A percentile compares a stretch with the other conserved stretches of the same genome.
Conservation (phyloP, 2,329 filamentous ascomycete genomes). For the Neonectria hederae region DNA sequence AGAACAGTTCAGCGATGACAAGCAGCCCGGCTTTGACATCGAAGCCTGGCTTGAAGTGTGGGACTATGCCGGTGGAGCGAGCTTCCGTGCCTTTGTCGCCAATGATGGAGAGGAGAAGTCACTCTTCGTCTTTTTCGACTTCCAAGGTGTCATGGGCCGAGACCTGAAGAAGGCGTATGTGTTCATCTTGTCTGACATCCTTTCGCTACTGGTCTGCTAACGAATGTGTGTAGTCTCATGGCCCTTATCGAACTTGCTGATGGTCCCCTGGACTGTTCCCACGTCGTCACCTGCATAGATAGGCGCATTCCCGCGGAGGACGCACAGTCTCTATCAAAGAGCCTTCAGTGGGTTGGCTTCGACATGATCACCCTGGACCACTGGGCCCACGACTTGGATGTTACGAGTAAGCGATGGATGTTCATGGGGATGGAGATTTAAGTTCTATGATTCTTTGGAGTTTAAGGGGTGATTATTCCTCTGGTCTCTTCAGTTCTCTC, state of each 20-base stretch:
- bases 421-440: constrained; percentile 90
- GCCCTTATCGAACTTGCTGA: constrained; percentile 89
- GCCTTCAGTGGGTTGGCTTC: constrained; percentile 93
- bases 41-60: constrained; percentile 79
- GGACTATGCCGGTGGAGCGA: constrained; percentile 85
- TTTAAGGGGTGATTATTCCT: constrained; percentile 35
- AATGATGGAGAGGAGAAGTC: constrained; percentile 75
- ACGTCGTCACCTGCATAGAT: constrained; percentile 84
- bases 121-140: constrained; percentile 89
- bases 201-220: constrained; percentile 2
- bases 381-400: constrained; percentile 72
- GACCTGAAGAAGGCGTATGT: constrained; percentile 90
- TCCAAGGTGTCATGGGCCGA: constrained; percentile 71
- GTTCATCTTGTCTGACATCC: neutral
- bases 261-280: constrained; percentile 76
- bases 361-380: constrained; percentile 81
- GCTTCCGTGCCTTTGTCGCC: constrained; percentile 86
- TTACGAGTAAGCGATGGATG: constrained; percentile 82
- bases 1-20: constrained; percentile 39
- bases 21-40: constrained; percentile 51
- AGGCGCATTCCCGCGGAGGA: constrained; percentile 71
- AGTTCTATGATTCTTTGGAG: constrained; percentile 57
- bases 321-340: constrained; percentile 75
- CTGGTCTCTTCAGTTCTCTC: constrained; percentile 26
- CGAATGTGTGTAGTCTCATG: constrained; percentile 71